Conservation (phyloP, 2,329 filamentous ascomycete species). For the Atkinsonella hypoxylon region DNA sequence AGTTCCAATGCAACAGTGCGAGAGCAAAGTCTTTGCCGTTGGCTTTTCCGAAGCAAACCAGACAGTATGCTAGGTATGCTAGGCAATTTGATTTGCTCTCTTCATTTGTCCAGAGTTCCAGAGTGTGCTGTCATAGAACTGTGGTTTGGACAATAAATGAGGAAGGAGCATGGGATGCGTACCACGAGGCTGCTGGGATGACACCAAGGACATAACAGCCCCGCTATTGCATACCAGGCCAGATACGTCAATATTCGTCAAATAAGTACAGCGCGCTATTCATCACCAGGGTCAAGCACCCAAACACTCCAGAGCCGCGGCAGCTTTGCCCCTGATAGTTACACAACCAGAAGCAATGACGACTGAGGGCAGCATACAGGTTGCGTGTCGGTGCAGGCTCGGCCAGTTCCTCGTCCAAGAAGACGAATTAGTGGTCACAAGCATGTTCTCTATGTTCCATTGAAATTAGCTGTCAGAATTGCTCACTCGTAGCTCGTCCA, state of each 20-base stretch:
- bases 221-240: too few species aligned
- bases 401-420: neutral
- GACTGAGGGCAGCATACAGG: neutral
- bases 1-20: neutral
- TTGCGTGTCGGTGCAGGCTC: neutral
- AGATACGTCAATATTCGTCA: too few species aligned
- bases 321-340: neutral
- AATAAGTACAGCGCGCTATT: too few species aligned
- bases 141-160: too few species aligned
- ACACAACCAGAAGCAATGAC: neutral
- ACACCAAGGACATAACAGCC: too few species aligned
- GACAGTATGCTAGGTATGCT: too few species aligned
- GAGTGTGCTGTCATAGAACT: too few species aligned
- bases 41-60: neutral
- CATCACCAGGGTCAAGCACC: neutral
- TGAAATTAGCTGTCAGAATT: neutral
- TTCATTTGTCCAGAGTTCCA: too few species aligned
- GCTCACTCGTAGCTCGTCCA: neutral
- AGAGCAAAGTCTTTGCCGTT: neutral
- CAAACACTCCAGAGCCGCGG: neutral
- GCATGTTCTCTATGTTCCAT: neutral
- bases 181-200: too few species aligned
- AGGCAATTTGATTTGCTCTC: too few species aligned
- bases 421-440: neutral
- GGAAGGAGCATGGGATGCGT: too few species aligned